phyloP scores from a whole-genome alignment of 2,329 filamentous ascomycete species.

The Neurospora crassa region DNA sequence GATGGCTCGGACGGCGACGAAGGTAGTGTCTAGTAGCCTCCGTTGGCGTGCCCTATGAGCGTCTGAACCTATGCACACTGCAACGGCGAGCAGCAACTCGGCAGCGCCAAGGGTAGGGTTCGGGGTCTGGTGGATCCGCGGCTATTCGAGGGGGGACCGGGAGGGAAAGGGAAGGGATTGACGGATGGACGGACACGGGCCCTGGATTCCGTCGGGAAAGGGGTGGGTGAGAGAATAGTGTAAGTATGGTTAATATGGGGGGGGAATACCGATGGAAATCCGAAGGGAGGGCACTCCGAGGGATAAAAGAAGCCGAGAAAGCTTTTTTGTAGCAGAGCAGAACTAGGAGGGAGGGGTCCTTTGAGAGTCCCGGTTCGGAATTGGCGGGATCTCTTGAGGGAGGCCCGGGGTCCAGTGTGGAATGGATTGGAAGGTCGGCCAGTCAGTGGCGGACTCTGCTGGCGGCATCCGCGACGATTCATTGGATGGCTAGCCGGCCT shows the following conservation, averaged over 20 bases:
- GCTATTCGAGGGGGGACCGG: not conserved
- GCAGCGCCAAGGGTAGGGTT: not conserved
- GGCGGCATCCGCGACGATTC: not conserved
- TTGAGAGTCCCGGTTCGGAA: constrained; percentile 8
- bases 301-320: constrained; percentile 15
- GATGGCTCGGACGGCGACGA: not conserved
- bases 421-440: no score
- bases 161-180: not conserved
- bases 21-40: not conserved
- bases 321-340: not conserved
- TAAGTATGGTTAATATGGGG: no score
- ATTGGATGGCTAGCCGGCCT: not conserved
- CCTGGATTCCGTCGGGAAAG: not conserved
- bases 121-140: not conserved
- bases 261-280: constrained; percentile 22
- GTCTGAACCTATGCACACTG: not conserved
- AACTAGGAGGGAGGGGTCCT: constrained; percentile 2
- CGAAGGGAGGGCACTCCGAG: constrained; percentile 10
- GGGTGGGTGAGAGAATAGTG: not conserved
- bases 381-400: constrained; percentile 2
- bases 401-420: no score
- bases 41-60: not conserved
- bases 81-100: not conserved
- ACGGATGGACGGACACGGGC: not conserved
- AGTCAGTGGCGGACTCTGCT: not conserved